phyloP scores from a whole-genome alignment of 78 protist genomes.

The Protostelium mycophagum region DNA sequence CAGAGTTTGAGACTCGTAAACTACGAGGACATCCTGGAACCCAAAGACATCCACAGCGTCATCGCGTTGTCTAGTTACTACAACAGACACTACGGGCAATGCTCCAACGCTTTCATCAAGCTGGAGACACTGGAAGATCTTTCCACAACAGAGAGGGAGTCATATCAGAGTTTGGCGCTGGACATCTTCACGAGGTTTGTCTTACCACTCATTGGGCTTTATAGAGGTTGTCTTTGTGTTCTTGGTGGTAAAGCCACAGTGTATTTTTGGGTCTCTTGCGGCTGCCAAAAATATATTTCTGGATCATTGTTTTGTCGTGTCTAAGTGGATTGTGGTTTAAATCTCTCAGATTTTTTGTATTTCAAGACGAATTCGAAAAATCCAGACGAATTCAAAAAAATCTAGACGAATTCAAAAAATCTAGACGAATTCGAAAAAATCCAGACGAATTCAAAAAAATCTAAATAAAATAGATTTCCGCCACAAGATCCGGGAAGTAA shows the following conservation, averaged over 20 bases:
- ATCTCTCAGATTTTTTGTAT: too few species aligned
- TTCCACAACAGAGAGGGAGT: not conserved
- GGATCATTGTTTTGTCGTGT: too few species aligned
- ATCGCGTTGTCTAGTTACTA: slow-evolving; percentile 65
- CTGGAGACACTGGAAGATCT: slow-evolving; percentile 50
- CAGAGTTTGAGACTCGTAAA: slow-evolving; percentile 34
- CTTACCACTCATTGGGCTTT: not conserved
- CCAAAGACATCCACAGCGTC: slow-evolving; percentile 21
- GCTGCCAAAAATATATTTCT: too few species aligned
- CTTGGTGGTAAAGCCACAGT: too few species aligned
- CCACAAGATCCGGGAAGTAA: not conserved
- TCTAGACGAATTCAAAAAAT: not conserved
- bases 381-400: not conserved
- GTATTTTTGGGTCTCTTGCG: too few species aligned
- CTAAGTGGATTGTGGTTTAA: too few species aligned
- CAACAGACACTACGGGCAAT: slow-evolving; percentile 22
- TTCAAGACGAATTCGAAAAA: not conserved
- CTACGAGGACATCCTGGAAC: slow-evolving; percentile 61
- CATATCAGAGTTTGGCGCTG: slow-evolving; percentile 27
- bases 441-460: not conserved
- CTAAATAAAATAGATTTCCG: not conserved
- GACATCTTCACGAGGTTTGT: slow-evolving; percentile 28
- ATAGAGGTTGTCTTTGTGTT: not conserved
- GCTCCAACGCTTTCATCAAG: slow-evolving; percentile 64
- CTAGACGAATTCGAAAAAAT: not conserved